These are phyloP conservation scores for Tagetes erecta DNA, from an alignment of 129 eudicot genomes.

Conservation along the genomic window DNA sequence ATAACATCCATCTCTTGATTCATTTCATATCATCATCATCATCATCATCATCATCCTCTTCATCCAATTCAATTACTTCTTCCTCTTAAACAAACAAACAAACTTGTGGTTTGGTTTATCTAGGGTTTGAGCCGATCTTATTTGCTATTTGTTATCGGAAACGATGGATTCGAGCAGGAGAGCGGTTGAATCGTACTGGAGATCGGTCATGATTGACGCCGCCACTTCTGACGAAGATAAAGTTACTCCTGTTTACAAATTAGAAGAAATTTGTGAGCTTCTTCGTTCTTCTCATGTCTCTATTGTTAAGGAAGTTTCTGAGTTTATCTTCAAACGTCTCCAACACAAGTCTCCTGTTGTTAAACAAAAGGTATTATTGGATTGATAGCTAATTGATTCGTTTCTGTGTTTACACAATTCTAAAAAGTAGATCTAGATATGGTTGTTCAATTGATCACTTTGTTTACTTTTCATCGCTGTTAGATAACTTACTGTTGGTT, in stretches of 20 bases:
- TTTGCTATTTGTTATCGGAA: neutral
- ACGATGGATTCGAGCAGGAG: conserved; percentile 95
- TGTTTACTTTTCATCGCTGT: neutral
- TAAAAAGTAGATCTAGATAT: neutral
- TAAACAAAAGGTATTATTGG: conserved; percentile 66
- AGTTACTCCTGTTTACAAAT: conserved; percentile 88
- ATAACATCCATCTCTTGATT: neutral
- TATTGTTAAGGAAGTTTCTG: conserved; percentile 76
- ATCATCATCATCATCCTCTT: neutral
- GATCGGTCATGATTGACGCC: conserved; percentile 79
- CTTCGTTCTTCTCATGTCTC: conserved; percentile 76
- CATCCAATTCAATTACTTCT: conserved; percentile 14
- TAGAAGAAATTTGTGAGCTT: conserved; percentile 91
- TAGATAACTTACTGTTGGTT: neutral
- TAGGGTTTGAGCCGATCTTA: conserved; percentile 28
- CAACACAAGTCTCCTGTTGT: conserved; percentile 87
- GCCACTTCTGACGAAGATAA: conserved; percentile 94
- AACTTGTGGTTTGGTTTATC: neutral
- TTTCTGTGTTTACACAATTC: neutral
- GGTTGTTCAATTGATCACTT: neutral
- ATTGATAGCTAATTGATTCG: neutral
- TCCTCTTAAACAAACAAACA: neutral
- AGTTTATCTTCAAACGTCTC: conserved; percentile 76
- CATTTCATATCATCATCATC: neutral
- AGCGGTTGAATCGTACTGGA: conserved; percentile 98